Evolutionary conservation across 495 filamentous ascomycete species (phyloP).

Genomic region (Aspergillus panamensis): DNA sequence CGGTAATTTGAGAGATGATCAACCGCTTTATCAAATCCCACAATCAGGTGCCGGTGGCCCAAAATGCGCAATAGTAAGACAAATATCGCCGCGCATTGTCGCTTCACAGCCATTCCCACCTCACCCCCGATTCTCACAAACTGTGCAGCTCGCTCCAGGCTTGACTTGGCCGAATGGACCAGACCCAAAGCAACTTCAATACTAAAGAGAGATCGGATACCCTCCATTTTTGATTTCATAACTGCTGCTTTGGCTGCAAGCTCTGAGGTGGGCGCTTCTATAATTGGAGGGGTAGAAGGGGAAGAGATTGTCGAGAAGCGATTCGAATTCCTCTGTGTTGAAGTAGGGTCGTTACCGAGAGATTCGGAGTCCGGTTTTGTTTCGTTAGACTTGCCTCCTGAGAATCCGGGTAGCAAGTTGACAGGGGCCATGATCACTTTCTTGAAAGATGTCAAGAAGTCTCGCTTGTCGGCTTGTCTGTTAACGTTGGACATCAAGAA

Average conservation of each 20-base stretch:
- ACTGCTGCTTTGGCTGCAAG: conserved; percentile 93
- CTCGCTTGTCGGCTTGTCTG: conserved; percentile 89
- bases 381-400: conserved; percentile 45
- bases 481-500: conserved; percentile 95
- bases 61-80: conserved; percentile 77
- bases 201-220: conserved; percentile 90
- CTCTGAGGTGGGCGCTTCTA: conserved; percentile 78
- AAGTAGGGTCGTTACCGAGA: conserved; percentile 27
- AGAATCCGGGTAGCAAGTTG: conserved; percentile 72
- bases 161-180: conserved; percentile 86
- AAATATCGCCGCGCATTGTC: conserved; percentile 90
- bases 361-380: conserved; percentile 34
- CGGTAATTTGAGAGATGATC: conserved; percentile 89
- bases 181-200: conserved; percentile 90
- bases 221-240: conserved; percentile 91
- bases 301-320: conserved; percentile 50
- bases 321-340: conserved; percentile 47
- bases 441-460: conserved; percentile 95
- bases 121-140: conserved; percentile 78
- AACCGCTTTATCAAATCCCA: conserved; percentile 88
- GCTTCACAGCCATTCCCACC: conserved; percentile 75
- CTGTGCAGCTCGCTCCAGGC: conserved; percentile 77
- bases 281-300: conserved; percentile 46
- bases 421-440: conserved; percentile 99
- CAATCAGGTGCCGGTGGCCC: conserved; percentile 80